Evolutionary conservation across 2,329 filamentous ascomycete genomes (phyloP).

Genomic region (Sarocladiaceae sp.): DNA sequence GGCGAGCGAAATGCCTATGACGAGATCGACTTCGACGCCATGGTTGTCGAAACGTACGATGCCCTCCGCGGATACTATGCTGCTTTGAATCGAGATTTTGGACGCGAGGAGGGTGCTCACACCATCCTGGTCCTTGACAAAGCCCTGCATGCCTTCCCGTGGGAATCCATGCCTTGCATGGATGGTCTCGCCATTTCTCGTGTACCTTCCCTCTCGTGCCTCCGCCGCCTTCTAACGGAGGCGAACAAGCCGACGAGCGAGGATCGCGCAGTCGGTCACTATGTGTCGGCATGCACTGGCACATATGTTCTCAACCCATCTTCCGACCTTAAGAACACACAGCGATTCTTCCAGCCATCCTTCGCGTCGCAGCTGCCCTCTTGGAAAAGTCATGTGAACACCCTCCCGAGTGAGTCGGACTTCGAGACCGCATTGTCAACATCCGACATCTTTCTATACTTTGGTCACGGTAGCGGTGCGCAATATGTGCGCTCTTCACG

Average conservation of each 20-base stretch:
- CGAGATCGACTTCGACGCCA: conserved; percentile 91
- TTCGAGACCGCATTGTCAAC: conserved; percentile 64
- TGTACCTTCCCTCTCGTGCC: conserved; percentile 78
- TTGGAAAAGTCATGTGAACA: conserved; percentile 68
- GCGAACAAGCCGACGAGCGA: conserved; percentile 17
- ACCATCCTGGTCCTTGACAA: conserved; percentile 91
- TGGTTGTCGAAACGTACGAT: conserved; percentile 85
- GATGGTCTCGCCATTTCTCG: conserved; percentile 75
- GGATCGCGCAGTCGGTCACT: conserved; percentile 38
- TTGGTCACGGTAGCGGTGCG: conserved; percentile 90
- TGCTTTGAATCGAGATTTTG: conserved; percentile 31
- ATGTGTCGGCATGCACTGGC: conserved; percentile 51
- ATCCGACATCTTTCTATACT: conserved; percentile 80
- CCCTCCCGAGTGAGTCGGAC: conserved; percentile 69
- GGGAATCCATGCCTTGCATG: conserved; percentile 91
- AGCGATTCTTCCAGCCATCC: conserved; percentile 63
- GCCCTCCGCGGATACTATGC: conserved; percentile 75
- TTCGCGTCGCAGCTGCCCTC: conserved; percentile 62
- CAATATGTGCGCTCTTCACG: conserved; percentile 89
- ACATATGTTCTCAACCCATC: conserved; percentile 88
- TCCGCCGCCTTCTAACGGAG: conserved; percentile 71
- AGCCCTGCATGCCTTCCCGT: conserved; percentile 83
- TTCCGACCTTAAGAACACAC: conserved; percentile 76
- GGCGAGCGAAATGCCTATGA: conserved; percentile 96
- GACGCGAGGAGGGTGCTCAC: conserved; percentile 51